These are phyloP conservation scores for Solanum pimpinellifolium DNA, from an alignment of 257 asterid genomes.

Conservation along the genomic window DNA sequence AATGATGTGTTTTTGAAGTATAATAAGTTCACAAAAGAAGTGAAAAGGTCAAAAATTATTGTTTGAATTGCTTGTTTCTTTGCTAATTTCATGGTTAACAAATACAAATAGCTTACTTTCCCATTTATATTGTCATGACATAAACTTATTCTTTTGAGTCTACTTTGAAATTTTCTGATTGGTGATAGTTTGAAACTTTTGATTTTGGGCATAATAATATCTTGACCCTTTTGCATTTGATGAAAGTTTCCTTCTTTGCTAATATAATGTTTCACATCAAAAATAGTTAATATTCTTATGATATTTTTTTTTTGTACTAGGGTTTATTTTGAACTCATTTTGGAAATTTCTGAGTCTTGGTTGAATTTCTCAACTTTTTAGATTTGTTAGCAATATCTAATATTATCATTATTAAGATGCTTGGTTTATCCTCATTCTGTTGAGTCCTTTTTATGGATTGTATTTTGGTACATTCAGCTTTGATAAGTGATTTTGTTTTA, in stretches of 20 bases:
- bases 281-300: too few relatives aligned
- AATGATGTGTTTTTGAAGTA: background rate
- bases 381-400: background rate
- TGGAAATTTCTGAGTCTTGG: background rate
- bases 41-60: background rate
- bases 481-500: background rate
- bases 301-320: background rate
- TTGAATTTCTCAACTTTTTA: background rate
- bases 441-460: background rate
- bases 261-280: background rate
- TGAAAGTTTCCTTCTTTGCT: background rate
- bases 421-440: background rate
- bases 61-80: background rate
- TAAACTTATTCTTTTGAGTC: background rate
- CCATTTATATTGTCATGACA: background rate
- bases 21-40: background rate
- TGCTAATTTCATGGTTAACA: background rate
- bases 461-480: background rate
- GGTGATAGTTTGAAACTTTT: background rate
- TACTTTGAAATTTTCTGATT: background rate
- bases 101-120: background rate
- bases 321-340: background rate
- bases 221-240: background rate
- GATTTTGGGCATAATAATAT: background rate
- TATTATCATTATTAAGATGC: background rate